Evolutionary conservation across 805 yeast genomes (phyloP).

Genomic region (Zygosaccharomyces gambellarensis): DNA sequence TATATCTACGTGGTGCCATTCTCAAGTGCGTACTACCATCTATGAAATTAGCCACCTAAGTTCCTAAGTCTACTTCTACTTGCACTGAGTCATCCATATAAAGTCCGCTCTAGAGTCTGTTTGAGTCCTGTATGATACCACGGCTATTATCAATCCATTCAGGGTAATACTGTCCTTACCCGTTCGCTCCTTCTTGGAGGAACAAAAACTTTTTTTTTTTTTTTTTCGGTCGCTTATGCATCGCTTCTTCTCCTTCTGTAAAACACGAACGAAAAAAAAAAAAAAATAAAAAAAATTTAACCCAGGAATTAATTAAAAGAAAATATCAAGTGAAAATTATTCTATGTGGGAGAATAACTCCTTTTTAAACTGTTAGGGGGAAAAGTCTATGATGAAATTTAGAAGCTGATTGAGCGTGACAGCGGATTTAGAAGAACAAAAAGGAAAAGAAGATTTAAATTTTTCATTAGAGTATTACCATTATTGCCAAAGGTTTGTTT

Average conservation of each 20-base stretch:
- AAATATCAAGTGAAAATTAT: neutral
- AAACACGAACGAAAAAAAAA: neutral
- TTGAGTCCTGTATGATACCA: no score
- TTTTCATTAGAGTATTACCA: neutral
- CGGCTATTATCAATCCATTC: neutral
- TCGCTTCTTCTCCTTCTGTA: neutral
- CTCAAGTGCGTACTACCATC: constrained; percentile 29
- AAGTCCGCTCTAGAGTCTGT: no score
- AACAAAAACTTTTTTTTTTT: no score
- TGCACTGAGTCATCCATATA: no score
- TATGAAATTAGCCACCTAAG: constrained; percentile 21
- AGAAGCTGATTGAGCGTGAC: neutral
- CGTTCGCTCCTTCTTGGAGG: no score
- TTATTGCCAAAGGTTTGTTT: neutral
- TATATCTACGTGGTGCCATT: constrained; percentile 30
- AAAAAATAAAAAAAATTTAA: constrained; percentile 4
- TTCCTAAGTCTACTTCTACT: no score
- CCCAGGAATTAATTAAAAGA: neutral
- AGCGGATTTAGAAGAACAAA: neutral
- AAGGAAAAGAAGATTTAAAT: neutral
- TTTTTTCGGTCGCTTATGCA: no score
- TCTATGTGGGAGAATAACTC: neutral
- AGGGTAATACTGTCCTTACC: no score
- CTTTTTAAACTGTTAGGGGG: neutral
- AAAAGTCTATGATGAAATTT: neutral